Evolutionary conservation across 129 eudicot species (phyloP), one percentile per base, ranked within the genome.

Genomic region (Arctium minus): DNA sequence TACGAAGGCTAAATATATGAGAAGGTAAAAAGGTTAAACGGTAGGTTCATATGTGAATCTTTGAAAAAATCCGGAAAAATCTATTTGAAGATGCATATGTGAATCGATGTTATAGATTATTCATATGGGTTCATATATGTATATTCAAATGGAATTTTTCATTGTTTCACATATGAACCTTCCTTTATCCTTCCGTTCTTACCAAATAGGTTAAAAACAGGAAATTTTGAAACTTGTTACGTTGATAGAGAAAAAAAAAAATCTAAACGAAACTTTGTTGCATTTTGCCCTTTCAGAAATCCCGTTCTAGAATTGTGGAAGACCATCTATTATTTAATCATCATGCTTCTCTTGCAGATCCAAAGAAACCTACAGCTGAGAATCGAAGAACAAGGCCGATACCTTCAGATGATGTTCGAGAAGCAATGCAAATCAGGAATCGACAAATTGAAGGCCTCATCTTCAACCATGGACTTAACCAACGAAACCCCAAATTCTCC

Each of bases 301-400:
- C 68, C 27, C 2, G 2, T 18, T 62, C 38, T 36, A 77, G 36
- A 46, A 60, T 18, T 10, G 9, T 77, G 65, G 72, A 77, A 60
- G n/a, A 33, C 15, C 12, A 64, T 56, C 18, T 29, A 69, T 69
- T 60, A 60, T 60, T 60, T 60, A 60, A 60, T 6, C 27, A 60
- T 60, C 9, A 60, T 6, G 0, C 2, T 39, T 33, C 1, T 50
- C 38, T 72, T 86, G 83, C 91, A 92, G 97, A 95, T 91, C 53
- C 98, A 95, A 86, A 92, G 98, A 85, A 95, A 88, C 80, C 80
- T 95, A 79, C 98, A 95, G 81, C 89, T 92, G 82, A 87, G 94
- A 36, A 92, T 95, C 65, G 98, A 95, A 88, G 98, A 95, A 86
- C 98, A 95, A 86, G 98, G 98, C 31, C 86, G 88, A 84, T 90